Evolutionary conservation across 176 grass and related monocot genomes (phyloP), one percentile per base, ranked within the genome.

Genomic region (Aegilops tauschii): DNA sequence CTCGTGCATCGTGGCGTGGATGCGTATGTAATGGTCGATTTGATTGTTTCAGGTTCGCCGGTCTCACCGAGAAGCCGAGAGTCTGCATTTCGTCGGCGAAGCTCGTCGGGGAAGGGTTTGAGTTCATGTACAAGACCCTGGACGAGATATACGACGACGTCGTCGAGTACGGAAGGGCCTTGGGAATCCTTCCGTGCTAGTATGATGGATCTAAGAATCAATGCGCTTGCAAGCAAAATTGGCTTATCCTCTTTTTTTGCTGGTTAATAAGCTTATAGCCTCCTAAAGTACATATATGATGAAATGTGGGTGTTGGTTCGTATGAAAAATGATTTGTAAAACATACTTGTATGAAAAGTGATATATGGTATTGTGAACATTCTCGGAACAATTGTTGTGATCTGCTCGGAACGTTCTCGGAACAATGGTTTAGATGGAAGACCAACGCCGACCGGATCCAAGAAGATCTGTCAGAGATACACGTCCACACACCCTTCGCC

Each of bases 41-140:
- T 14, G 30, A 21, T 59, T 21, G 56, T 6, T 68, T 79, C 76
- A 89, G 90, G 13, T 65, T 74, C 45, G 30, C 47, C 47, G 81
- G 34, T 17, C 6, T 36, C 1, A 73, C 82, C 1, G 71, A 42
- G 66, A 77, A 74, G 36, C 69, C 81, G 5, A 29, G 32, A 0
- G 65, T 76, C 3, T 13, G 30, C 2, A 61, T 80, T 21, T 87
- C 87, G 40, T 93, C 91, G 58, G 77, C 35, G 58, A 80, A 80
- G 78, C 78, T 80, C 7, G 21, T 63, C 13, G n/a, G 61, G 2
- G 78, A 29, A 80, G 78, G 78, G 23, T 80, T 80, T 0, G 36
- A 65, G 78, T 80, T 44, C 23, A 80, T 1, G 36, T 65, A 80
- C 23, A 45, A 29, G 14, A 80, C 61, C 1, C 13, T 80, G 8